phyloP scores from a whole-genome alignment of 2,329 filamentous ascomycete genomes.

The Colletotrichum godetiae region DNA sequence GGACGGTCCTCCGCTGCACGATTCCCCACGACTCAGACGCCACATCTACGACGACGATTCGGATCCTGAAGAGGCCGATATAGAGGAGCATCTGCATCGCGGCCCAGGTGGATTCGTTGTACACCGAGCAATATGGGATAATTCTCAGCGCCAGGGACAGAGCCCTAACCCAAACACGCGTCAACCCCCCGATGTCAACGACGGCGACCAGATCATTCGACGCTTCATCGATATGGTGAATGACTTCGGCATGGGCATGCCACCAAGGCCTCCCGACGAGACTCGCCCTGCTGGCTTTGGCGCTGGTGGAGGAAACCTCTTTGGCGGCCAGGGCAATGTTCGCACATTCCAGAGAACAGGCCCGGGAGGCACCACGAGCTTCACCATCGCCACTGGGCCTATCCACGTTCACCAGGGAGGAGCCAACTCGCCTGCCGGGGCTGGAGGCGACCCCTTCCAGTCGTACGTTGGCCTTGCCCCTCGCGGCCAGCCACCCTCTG shows the following conservation, averaged over 20 bases:
- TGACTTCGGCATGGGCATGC: slow-evolving; percentile 43
- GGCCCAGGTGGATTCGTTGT: slow-evolving; percentile 55
- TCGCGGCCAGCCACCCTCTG: slow-evolving; percentile 18
- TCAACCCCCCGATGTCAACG: slow-evolving; percentile 38
- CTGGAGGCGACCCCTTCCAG: slow-evolving; percentile 56
- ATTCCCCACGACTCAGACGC: slow-evolving; percentile 36
- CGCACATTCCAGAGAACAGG: slow-evolving; percentile 51
- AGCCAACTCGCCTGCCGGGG: slow-evolving; percentile 22
- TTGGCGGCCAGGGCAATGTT: slow-evolving; percentile 46
- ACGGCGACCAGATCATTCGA: slow-evolving; percentile 50
- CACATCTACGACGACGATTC: slow-evolving; percentile 53
- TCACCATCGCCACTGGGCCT: slow-evolving; percentile 60
- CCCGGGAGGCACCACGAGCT: slow-evolving; percentile 55
- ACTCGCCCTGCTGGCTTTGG: slow-evolving; percentile 34
- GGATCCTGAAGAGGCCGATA: slow-evolving; percentile 69
- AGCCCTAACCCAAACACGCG: slow-evolving; percentile 6
- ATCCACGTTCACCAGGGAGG: slow-evolving; percentile 38
- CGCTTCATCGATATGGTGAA: slow-evolving; percentile 59
- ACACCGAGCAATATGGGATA: slow-evolving; percentile 47
- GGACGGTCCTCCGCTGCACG: slow-evolving; percentile 39
- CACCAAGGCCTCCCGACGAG: slow-evolving; percentile 22
- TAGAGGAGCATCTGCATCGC: slow-evolving; percentile 60
- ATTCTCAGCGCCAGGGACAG: slow-evolving; percentile 24
- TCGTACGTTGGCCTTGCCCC: slow-evolving; percentile 52
- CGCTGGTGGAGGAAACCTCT: slow-evolving; percentile 35